A percentile compares a stretch with the other conserved stretches of the same genome.
These are phyloP conservation scores for Monilinia aucupariae DNA, from an alignment of 2,329 filamentous ascomycete species.

Conservation along the genomic window DNA sequence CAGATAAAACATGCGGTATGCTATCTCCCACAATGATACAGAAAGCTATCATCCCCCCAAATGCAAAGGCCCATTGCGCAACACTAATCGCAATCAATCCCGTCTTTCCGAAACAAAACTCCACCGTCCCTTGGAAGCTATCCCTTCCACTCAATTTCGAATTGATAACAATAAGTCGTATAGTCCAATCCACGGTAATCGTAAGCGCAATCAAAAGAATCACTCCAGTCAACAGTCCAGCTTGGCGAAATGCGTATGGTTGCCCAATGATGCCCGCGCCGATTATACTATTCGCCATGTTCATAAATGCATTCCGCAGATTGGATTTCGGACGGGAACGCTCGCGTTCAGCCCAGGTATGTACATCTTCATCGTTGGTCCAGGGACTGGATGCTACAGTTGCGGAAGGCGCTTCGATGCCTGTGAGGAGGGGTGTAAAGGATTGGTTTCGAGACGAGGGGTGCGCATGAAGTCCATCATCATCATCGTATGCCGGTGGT, in stretches of 20 bases:
- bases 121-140: slow-evolving; percentile 92
- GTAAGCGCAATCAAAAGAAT: slow-evolving; percentile 75
- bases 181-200: slow-evolving; percentile 91
- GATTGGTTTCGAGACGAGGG: slow-evolving; percentile 28
- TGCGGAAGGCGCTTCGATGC: slow-evolving; percentile 75
- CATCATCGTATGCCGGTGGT: slow-evolving; percentile 42
- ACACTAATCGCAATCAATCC: slow-evolving; percentile 83
- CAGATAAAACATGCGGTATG: slow-evolving; percentile 81
- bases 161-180: slow-evolving; percentile 93
- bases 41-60: slow-evolving; percentile 97
- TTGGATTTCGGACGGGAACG: slow-evolving; percentile 71
- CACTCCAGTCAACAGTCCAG: slow-evolving; percentile 76
- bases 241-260: slow-evolving; percentile 92
- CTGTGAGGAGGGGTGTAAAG: slow-evolving; percentile 65
- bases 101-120: slow-evolving; percentile 85
- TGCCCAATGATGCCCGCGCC: slow-evolving; percentile 72
- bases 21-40: slow-evolving; percentile 96
- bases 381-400: slow-evolving; percentile 49
- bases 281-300: slow-evolving; percentile 99
- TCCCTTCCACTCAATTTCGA: slow-evolving; percentile 91
- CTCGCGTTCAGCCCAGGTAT: slow-evolving; percentile 49
- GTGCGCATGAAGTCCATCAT: slow-evolving; percentile 30
- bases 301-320: slow-evolving; percentile 89
- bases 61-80: slow-evolving; percentile 97
- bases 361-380: slow-evolving; percentile 40